A percentile compares a stretch with the other conserved stretches of the same genome.
Evolutionary conservation across 129 eudicot species (phyloP).

Genomic region (Artemisia annua): DNA sequence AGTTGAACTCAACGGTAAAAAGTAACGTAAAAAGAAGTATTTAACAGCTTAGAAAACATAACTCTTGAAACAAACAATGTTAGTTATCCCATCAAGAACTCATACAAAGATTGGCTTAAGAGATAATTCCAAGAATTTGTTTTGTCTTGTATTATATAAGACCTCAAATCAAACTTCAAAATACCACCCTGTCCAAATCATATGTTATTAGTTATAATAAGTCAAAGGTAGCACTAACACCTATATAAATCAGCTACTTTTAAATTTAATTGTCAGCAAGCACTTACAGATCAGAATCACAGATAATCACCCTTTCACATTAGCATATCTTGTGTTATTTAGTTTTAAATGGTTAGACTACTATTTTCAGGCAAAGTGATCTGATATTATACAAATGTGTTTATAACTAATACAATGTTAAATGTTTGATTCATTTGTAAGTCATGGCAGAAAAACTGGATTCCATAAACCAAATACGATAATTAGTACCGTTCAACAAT

Average conservation of each 20-base stretch:
- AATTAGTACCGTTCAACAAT: no score
- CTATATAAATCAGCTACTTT: constrained; percentile 22
- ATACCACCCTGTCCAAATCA: constrained; percentile 12
- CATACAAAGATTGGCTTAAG: background rate
- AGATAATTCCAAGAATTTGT: constrained; percentile 17
- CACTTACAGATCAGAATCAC: constrained; percentile 11
- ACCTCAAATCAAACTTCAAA: constrained; percentile 28
- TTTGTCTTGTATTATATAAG: constrained; percentile 1
- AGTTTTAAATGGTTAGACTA: background rate
- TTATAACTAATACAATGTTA: no score
- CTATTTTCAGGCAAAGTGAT: no score
- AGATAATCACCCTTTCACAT: constrained; percentile 2
- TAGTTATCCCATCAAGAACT: constrained; percentile 28
- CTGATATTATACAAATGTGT: no score
- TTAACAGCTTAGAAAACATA: constrained; percentile 4
- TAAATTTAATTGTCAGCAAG: constrained; percentile 16
- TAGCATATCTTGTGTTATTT: background rate
- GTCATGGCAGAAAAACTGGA: no score
- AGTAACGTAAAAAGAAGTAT: background rate
- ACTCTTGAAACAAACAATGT: constrained; percentile 24
- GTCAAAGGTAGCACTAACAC: constrained; percentile 33
- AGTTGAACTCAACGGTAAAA: background rate
- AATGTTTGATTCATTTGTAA: no score
- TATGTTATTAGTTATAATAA: constrained; percentile 15
- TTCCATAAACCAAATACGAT: no score